Conservation (phyloP, 139 green algal genomes). For the Limnomonas spitsbergensis region DNA sequence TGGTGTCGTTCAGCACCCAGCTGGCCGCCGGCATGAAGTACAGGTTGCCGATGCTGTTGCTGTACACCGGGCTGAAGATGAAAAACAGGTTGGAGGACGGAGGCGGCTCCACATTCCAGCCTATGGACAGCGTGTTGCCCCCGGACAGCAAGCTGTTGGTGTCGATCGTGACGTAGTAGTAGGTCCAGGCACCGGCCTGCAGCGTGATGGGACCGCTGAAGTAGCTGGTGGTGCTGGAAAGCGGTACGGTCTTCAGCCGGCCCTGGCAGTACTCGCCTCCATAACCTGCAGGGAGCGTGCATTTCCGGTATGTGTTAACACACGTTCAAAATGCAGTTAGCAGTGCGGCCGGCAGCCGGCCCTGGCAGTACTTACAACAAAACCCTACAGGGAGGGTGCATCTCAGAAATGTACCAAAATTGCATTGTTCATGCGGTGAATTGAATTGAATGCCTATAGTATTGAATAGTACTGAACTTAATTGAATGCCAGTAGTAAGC, state of each 20-base stretch:
- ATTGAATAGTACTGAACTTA: no score
- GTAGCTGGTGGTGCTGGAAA: background rate
- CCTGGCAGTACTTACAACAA: no score
- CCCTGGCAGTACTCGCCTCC: background rate
- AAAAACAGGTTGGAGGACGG: background rate
- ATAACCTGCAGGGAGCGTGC: background rate
- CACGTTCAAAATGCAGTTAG: no score
- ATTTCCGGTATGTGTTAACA: no score
- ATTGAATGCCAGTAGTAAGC: no score
- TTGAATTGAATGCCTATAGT: no score
- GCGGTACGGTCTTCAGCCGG: background rate
- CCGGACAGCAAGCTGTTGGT: background rate
- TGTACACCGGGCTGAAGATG: conserved; percentile 2
- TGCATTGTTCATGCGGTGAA: no score
- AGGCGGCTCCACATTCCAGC: background rate
- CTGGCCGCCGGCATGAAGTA: background rate
- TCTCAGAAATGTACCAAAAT: no score
- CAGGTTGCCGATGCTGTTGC: background rate
- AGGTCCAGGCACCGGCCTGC: background rate
- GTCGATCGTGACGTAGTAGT: background rate
- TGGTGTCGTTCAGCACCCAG: background rate
- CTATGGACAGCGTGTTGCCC: background rate
- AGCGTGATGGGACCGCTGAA: background rate
- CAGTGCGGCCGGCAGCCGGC: no score
- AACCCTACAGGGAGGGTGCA: no score